Conservation (phyloP, 2,329 filamentous ascomycete genomes). For the Chrysoporthe cubensis region DNA sequence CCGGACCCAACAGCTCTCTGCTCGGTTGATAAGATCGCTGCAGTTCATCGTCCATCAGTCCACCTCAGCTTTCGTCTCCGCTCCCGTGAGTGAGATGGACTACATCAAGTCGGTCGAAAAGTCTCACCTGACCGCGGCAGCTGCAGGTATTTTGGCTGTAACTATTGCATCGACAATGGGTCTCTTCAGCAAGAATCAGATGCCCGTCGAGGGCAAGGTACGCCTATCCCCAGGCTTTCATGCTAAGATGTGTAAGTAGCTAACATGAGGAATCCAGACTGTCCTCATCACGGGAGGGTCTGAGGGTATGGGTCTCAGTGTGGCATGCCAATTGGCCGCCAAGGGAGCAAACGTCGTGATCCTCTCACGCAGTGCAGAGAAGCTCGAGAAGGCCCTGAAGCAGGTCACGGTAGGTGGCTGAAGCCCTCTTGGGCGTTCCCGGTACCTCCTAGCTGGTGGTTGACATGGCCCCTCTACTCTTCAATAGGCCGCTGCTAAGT, state of each 20-base stretch:
- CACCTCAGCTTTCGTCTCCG: background rate
- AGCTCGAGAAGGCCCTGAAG: constrained; percentile 60
- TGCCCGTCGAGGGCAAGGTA: constrained; percentile 85
- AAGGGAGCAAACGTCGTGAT: constrained; percentile 73
- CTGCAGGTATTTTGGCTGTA: constrained; percentile 40
- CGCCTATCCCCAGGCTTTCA: constrained; percentile 30
- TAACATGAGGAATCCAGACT: constrained; percentile 51
- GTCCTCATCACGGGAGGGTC: constrained; percentile 72
- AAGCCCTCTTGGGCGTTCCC: background rate
- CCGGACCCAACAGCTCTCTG: background rate
- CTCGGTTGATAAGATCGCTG: background rate
- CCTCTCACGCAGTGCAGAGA: constrained; percentile 64
- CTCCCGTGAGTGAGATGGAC: constrained; percentile 29
- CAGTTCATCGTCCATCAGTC: background rate
- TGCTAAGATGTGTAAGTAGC: background rate
- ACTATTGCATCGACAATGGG: constrained; percentile 60
- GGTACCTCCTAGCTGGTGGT: constrained; percentile 37
- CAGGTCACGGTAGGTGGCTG: constrained; percentile 53
- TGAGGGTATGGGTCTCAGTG: constrained; percentile 68
- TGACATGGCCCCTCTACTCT: background rate
- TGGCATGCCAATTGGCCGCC: constrained; percentile 63
- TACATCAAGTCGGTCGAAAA: constrained; percentile 28
- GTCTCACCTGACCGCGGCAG: constrained; percentile 32
- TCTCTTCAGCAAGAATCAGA: constrained; percentile 73
- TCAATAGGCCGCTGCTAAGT: constrained; percentile 64